These are phyloP conservation scores for Pseudogymnoascus sp. DNA, from an alignment of 2,329 filamentous ascomycete genomes.

Conservation along the genomic window DNA sequence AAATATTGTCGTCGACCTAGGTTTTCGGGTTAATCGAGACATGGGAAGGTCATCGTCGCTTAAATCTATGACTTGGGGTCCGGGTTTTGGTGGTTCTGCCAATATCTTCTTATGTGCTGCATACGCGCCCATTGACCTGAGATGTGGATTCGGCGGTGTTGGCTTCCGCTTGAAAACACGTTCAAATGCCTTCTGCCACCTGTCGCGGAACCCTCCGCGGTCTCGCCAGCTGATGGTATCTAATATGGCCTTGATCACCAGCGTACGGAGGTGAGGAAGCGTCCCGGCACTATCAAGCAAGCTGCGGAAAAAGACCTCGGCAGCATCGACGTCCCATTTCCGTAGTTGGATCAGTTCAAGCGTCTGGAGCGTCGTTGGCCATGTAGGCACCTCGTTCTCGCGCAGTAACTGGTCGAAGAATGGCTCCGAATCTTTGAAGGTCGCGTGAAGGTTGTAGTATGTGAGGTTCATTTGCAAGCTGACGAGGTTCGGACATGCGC, in stretches of 20 bases:
- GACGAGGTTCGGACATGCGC: constrained; percentile 62
- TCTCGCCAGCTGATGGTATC: constrained; percentile 72
- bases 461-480: constrained; percentile 70
- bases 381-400: constrained; percentile 60
- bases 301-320: constrained; percentile 71
- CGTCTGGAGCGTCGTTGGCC: constrained; percentile 64
- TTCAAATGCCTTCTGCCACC: constrained; percentile 67
- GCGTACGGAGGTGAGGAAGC: constrained; percentile 58
- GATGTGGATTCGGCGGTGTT: constrained; percentile 24
- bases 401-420: constrained; percentile 64
- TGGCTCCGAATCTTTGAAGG: constrained; percentile 65
- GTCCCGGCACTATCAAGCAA: constrained; percentile 63
- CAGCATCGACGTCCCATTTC: constrained; percentile 62
- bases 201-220: constrained; percentile 68
- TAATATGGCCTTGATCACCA: constrained; percentile 71
- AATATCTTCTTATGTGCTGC: background rate
- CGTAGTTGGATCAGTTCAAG: constrained; percentile 73
- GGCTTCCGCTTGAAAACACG: constrained; percentile 54
- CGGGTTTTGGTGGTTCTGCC: background rate
- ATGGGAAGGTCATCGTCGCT: constrained; percentile 1
- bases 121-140: constrained; percentile 5
- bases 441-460: constrained; percentile 64
- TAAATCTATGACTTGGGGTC: background rate
- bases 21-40: background rate
- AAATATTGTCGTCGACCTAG: background rate